Evolutionary conservation across 106 monocot species (phyloP).

Genomic region (Allium cepa): DNA sequence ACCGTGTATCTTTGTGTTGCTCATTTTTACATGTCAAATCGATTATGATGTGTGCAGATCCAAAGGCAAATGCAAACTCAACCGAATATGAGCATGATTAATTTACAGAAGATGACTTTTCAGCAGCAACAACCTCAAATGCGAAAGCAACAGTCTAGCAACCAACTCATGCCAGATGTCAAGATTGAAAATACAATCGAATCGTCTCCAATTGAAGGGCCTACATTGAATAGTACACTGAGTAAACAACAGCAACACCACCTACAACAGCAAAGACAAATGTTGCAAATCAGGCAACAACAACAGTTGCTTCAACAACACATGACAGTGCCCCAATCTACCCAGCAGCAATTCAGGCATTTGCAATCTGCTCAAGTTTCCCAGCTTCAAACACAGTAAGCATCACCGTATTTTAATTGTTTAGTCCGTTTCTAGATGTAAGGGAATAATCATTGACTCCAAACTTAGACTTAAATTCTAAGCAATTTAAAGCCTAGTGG

Average conservation of each 20-base stretch:
- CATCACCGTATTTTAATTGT: background rate
- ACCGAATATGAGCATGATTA: constrained; percentile 40
- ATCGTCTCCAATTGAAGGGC: constrained; percentile 33
- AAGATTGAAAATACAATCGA: constrained; percentile 57
- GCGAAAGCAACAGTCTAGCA: too few relatives aligned
- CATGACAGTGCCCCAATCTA: constrained; percentile 24
- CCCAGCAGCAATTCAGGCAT: constrained; percentile 58
- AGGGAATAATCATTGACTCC: too few relatives aligned
- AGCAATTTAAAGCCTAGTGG: too few relatives aligned
- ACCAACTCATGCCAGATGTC: constrained; percentile 31
- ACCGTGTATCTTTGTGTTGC: background rate
- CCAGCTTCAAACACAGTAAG: constrained; percentile 52
- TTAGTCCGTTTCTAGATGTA: too few relatives aligned
- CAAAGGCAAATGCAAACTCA: constrained; percentile 48
- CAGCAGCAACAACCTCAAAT: constrained; percentile 23
- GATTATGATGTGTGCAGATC: constrained; percentile 8
- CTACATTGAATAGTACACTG: constrained; percentile 16
- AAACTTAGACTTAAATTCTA: too few relatives aligned
- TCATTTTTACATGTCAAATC: background rate
- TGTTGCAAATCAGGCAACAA: constrained; percentile 6
- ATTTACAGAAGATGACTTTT: constrained; percentile 52
- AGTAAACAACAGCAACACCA: constrained; percentile 49
- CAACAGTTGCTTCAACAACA: constrained; percentile 35
- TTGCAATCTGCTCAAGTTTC: constrained; percentile 46
- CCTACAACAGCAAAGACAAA: constrained; percentile 8